Evolutionary conservation across 495 filamentous ascomycete genomes (phyloP), one percentile per base, ranked within the genome.

Genomic region (Symbiotaphrina buchneri): DNA sequence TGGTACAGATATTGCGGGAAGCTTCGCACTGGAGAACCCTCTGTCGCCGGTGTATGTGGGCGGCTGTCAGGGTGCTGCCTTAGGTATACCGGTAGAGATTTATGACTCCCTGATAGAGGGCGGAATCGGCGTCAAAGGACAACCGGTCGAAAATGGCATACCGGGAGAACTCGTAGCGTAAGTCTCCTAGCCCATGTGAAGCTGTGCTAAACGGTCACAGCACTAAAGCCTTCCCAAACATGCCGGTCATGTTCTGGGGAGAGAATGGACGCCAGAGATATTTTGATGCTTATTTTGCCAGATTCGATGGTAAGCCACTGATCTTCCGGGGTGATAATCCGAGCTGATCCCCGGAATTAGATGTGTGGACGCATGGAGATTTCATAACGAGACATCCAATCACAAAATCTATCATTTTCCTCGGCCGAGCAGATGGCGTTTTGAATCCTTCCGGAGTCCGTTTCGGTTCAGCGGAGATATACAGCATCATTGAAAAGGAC

Each of bases 381-480:
- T 83, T 83, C 43, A 65, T 76, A 35, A 56, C 59, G 27, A 53
- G 75, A 28, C 72, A 83, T 41, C 75, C 78, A 0, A 34, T 54
- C 11, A 83, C 76, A 7, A 56, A 59, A 18, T 61, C 65, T 33
- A 44, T 83, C 10, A 47, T 63, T 19, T 74, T 85, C 45, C 62
- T 77, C 26, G 83, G 83, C 23, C 66, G 83, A 30, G 84, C 82
- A 14, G 83, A 94, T 43, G 83, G 83, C 3, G 80, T 92, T 24
- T 53, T 94, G 18, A 94, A 94, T 48, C 83, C 83, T 0, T 68
- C 63, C 6, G 83, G 83, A 0, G 79, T 94, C 6, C 56, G 83
- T 21, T 94, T 94, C 40, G 83, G 83, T 10, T 32, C 30, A 4
- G 30, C 80, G 4, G 78, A 85, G 47, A 72, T 85, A 27, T 85